A percentile compares a stretch with the other conserved stretches of the same genome.
phyloP scores from a whole-genome alignment of 2,329 filamentous ascomycete species.

The Fusarium neocosmosporiellum region DNA sequence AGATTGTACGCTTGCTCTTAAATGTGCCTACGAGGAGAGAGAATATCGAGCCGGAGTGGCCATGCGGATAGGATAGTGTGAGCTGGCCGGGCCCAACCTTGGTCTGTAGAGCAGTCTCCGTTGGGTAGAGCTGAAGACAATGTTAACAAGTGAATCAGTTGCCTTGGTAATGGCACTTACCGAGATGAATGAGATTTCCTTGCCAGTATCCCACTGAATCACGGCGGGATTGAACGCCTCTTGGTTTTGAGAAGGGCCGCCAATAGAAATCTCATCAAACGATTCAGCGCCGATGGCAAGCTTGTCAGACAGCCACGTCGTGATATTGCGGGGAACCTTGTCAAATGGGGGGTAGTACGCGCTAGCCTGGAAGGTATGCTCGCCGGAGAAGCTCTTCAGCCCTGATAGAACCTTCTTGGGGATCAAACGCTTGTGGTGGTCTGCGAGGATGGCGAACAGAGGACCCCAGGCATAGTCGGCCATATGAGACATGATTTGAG shows the following conservation, averaged over 20 bases:
- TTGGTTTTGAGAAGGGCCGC: constrained; percentile 63
- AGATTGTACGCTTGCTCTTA: constrained; percentile 55
- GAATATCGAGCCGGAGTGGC: constrained; percentile 61
- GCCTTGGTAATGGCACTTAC: constrained; percentile 42
- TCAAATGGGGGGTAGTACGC: constrained; percentile 71
- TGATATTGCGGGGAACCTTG: constrained; percentile 66
- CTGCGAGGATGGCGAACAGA: constrained; percentile 65
- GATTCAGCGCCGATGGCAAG: constrained; percentile 71
- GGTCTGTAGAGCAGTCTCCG: constrained; percentile 36
- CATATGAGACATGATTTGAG: constrained; percentile 67
- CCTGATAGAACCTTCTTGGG: constrained; percentile 52
- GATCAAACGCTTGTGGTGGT: constrained; percentile 60
- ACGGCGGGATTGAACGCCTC: constrained; percentile 69
- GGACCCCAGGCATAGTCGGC: constrained; percentile 70
- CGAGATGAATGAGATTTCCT: constrained; percentile 46
- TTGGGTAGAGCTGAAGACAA: constrained; percentile 51
- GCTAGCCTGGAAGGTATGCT: constrained; percentile 63
- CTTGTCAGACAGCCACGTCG: constrained; percentile 65
- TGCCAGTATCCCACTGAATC: constrained; percentile 65
- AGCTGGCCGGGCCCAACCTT: constrained; percentile 45
- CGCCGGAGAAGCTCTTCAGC: constrained; percentile 61
- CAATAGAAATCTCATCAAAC: constrained; percentile 65
- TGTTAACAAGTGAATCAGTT: constrained; percentile 52
- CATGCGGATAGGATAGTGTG: constrained; percentile 64
- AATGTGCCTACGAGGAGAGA: constrained; percentile 62